phyloP scores from a whole-genome alignment of 305 asterid species.

The Fraxinus angustifolia region DNA sequence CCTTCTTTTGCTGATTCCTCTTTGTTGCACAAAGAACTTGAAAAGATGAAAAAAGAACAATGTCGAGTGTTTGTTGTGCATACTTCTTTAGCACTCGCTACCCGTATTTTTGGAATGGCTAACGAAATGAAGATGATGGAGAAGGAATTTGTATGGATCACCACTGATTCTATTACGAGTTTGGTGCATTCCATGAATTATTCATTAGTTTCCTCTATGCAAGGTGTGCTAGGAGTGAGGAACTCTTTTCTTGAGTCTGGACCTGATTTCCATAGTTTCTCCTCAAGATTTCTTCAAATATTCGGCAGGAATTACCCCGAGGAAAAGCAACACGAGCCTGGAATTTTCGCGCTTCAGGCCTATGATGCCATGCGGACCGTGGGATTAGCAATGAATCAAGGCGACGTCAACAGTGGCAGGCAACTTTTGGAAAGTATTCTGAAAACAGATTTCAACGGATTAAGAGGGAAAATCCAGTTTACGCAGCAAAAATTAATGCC shows the following conservation, averaged over 20 bases:
- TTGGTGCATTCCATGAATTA: conserved; percentile 27
- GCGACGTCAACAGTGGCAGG: neutral
- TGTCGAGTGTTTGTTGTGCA: conserved; percentile 40
- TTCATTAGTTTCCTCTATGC: conserved; percentile 25
- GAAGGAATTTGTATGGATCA: conserved; percentile 36
- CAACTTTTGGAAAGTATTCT: neutral
- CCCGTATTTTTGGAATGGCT: conserved; percentile 26
- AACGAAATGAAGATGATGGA: conserved; percentile 40
- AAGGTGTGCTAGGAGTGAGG: conserved; percentile 38
- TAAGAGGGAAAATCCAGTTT: conserved; percentile 31
- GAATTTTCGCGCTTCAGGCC: conserved; percentile 29
- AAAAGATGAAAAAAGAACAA: conserved; percentile 24
- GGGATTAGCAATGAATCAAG: conserved; percentile 21
- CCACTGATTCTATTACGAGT: conserved; percentile 24
- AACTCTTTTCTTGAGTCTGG: conserved; percentile 6
- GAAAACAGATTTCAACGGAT: conserved; percentile 6
- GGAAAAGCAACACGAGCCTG: conserved; percentile 31
- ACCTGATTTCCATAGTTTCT: conserved; percentile 17
- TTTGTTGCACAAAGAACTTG: conserved; percentile 24
- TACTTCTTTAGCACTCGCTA: conserved; percentile 22
- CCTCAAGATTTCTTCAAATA: conserved; percentile 5
- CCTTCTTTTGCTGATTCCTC: conserved; percentile 13
- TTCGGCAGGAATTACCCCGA: conserved; percentile 16
- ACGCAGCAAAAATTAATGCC: conserved; percentile 18
- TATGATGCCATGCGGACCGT: conserved; percentile 26